phyloP scores from a whole-genome alignment of 371 early-diverging fungal species.

The Mucor indicus region DNA sequence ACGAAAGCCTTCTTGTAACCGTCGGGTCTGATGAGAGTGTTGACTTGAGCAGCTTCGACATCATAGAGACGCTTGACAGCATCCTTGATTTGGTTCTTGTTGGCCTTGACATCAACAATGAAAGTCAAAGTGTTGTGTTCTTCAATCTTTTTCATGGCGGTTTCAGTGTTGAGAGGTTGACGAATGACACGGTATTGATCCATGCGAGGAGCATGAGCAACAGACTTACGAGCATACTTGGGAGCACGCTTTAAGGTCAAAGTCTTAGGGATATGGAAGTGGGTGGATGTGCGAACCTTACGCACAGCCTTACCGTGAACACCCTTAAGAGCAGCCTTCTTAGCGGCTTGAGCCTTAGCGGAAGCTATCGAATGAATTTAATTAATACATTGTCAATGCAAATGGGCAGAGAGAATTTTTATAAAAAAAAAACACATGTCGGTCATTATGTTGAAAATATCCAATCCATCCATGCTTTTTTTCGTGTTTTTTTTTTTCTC shows the following conservation, averaged over 20 bases:
- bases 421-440: background rate
- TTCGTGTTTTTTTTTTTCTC: no score
- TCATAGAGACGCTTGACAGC: conserved; percentile 95
- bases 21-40: conserved; percentile 95
- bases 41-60: conserved; percentile 89
- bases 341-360: conserved; percentile 63
- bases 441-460: background rate
- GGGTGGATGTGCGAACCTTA: conserved; percentile 85
- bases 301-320: conserved; percentile 69
- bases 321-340: conserved; percentile 90
- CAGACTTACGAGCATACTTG: conserved; percentile 88
- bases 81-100: conserved; percentile 97
- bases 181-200: conserved; percentile 89
- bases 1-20: conserved; percentile 99
- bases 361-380: conserved; percentile 10
- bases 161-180: conserved; percentile 95
- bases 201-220: conserved; percentile 66
- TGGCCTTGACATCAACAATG: conserved; percentile 91
- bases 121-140: conserved; percentile 98
- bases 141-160: conserved; percentile 98
- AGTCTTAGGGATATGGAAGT: conserved; percentile 94
- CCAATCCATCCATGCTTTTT: conserved; percentile 10
- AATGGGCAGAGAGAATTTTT: background rate
- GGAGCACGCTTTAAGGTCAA: conserved; percentile 79
- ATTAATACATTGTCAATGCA: background rate